Conservation (phyloP, 78 protist genomes). For the Creolimax fragrantissima region DNA sequence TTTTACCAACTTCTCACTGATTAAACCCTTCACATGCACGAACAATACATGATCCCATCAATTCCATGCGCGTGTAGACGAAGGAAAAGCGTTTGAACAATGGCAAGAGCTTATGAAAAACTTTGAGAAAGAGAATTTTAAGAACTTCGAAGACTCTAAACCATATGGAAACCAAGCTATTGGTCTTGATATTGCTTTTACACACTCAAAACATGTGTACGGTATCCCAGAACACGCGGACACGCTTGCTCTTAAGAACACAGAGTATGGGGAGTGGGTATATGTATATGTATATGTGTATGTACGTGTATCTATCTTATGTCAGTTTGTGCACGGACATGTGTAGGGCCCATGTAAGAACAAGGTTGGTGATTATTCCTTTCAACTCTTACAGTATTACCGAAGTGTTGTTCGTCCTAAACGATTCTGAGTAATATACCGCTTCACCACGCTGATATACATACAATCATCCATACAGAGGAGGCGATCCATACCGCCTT, state of each 20-base stretch:
- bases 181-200: conserved; percentile 63
- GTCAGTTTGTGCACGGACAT: no score
- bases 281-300: neutral
- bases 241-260: conserved; percentile 44
- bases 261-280: conserved; percentile 13
- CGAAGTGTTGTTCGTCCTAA: no score
- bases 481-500: conserved; percentile 81
- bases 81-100: neutral
- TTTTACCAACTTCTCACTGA: no score
- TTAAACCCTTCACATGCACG: no score
- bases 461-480: no score
- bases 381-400: no score
- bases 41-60: no score
- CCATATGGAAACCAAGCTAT: conserved; percentile 18
- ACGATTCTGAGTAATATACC: no score
- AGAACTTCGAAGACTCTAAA: neutral
- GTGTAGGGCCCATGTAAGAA: no score
- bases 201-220: conserved; percentile 50
- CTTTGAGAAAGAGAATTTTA: neutral
- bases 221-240: conserved; percentile 89
- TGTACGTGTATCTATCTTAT: neutral
- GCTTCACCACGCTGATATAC: no score
- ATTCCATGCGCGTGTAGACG: no score
- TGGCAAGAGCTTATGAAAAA: neutral
- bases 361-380: no score